A percentile compares a stretch with the other conserved stretches of the same genome.
Conservation (phyloP, 495 filamentous ascomycete genomes). For the Podospora pseudopauciseta region DNA sequence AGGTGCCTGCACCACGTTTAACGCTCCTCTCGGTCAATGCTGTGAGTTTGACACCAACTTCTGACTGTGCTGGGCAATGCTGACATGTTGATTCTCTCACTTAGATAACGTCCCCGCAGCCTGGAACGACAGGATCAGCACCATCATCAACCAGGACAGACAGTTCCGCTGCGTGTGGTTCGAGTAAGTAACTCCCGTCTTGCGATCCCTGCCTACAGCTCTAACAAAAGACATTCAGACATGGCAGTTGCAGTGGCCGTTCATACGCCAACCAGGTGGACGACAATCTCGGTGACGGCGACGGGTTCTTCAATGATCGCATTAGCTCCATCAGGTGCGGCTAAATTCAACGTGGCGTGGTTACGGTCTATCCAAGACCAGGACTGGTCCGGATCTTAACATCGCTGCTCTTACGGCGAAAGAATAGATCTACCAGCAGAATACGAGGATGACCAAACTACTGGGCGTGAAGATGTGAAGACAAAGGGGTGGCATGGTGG, state of each 20-base stretch:
- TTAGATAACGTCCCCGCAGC: background rate
- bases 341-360: too few species aligned
- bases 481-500: background rate
- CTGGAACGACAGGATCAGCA: background rate
- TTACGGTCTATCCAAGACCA: too few species aligned
- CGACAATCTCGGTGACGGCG: background rate
- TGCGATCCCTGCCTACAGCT: background rate
- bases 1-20: background rate
- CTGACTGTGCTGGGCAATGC: background rate
- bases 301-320: background rate
- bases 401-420: background rate
- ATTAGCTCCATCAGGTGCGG: background rate
- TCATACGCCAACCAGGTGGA: background rate
- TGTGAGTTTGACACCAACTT: background rate
- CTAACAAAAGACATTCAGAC: background rate
- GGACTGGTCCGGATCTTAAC: too few species aligned
- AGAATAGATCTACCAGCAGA: background rate
- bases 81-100: background rate
- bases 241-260: background rate
- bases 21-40: background rate
- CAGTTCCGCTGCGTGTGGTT: background rate
- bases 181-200: background rate
- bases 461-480: background rate
- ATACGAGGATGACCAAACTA: too few species aligned
- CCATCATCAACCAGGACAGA: background rate